Conservation (phyloP, 495 filamentous ascomycete species). For the Annulohypoxylon stygium region DNA sequence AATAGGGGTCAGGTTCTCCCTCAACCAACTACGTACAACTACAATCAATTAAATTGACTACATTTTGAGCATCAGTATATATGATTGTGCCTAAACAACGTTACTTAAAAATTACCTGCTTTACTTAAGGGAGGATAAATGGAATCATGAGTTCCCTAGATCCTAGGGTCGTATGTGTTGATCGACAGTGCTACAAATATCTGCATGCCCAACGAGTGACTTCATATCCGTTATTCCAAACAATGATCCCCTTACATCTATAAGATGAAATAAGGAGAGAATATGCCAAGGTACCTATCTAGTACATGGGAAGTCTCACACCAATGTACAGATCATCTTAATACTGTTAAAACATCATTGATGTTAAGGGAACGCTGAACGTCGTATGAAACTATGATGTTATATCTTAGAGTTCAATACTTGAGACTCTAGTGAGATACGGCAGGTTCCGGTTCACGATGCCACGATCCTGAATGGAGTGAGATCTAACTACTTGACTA, state of each 20-base stretch:
- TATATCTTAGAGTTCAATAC: no score
- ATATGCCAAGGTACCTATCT: no score
- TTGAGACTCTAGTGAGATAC: no score
- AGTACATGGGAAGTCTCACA: no score
- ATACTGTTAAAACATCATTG: no score
- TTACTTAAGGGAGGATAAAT: constrained; percentile 60
- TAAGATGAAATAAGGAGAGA: no score
- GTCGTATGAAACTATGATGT: no score
- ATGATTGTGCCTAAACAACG: neutral
- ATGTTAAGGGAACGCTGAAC: no score
- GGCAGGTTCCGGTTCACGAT: no score
- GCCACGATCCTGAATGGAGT: no score
- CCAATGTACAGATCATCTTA: no score
- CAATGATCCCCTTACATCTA: neutral
- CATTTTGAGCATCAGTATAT: neutral
- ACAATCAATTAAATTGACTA: neutral
- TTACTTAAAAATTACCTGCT: neutral
- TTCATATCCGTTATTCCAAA: neutral
- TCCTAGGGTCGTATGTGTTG: constrained; percentile 17
- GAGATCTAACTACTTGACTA: no score
- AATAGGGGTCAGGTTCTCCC: neutral
- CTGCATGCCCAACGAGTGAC: neutral
- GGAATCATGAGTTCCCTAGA: constrained; percentile 20
- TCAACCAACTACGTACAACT: neutral
- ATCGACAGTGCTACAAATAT: neutral